phyloP scores from a whole-genome alignment of 2,329 filamentous ascomycete species.

The Penicillium thymicola region DNA sequence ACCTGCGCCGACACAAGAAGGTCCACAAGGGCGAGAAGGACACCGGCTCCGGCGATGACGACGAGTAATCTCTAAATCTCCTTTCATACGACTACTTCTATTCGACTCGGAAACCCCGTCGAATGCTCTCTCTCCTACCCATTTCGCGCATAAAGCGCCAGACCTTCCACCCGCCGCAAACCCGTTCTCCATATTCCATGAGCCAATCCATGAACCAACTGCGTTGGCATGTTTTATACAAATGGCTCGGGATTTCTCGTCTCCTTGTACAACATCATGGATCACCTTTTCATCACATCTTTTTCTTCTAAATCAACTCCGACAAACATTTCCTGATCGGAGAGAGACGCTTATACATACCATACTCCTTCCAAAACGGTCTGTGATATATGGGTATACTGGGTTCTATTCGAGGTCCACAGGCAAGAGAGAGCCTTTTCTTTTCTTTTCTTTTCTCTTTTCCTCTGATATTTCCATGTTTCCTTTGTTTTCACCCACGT shows the following conservation, averaged over 20 bases:
- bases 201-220: constrained; percentile 14
- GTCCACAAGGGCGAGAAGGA: constrained; percentile 73
- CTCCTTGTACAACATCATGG: constrained; percentile 34
- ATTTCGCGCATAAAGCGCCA: constrained; percentile 5
- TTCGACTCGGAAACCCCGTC: constrained; percentile 7
- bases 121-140: constrained; percentile 10
- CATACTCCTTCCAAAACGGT: constrained; percentile 5
- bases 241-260: neutral
- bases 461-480: constrained; percentile 23
- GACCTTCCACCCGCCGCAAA: constrained; percentile 1
- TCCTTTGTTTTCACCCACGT: constrained; percentile 22
- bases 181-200: constrained; percentile 6
- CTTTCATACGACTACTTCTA: constrained; percentile 10
- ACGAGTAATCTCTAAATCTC: constrained; percentile 31
- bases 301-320: neutral
- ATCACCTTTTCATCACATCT: constrained; percentile 4
- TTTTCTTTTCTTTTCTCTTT: neutral
- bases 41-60: constrained; percentile 39
- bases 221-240: constrained; percentile 11
- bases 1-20: constrained; percentile 89
- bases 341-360: constrained; percentile 6
- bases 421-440: constrained; percentile 14
- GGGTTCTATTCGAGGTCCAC: constrained; percentile 10
- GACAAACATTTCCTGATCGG: constrained; percentile 12
- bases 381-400: constrained; percentile 10